phyloP scores from a whole-genome alignment of 306 rosid species.

The Erythrophleum fordii region DNA sequence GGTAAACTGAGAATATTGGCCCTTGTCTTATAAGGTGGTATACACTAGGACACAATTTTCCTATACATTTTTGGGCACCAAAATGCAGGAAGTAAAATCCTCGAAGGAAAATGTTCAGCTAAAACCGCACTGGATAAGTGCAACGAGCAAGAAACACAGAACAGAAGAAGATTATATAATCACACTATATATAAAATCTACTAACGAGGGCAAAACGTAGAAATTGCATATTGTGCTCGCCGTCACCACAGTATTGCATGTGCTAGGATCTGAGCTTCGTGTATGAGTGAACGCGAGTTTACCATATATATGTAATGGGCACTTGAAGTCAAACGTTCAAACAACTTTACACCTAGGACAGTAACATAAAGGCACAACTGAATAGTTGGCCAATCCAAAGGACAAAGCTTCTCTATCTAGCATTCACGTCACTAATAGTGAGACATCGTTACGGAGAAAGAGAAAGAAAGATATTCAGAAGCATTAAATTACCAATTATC shows the following conservation, averaged over 20 bases:
- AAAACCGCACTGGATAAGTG: neutral
- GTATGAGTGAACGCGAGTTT: constrained; percentile 13
- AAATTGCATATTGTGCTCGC: neutral
- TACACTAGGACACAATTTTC: neutral
- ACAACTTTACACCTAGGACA: constrained; percentile 44
- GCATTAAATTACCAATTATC: constrained; percentile 40
- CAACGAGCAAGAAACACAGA: neutral
- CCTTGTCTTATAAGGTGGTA: neutral
- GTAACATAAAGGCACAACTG: constrained; percentile 35
- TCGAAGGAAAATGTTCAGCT: neutral
- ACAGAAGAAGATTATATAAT: neutral
- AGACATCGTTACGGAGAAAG: neutral
- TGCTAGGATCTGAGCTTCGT: constrained; percentile 5
- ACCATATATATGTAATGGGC: constrained; percentile 3
- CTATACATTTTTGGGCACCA: neutral
- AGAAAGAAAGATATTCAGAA: neutral
- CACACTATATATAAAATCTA: neutral
- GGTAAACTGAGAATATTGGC: neutral
- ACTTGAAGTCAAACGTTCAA: constrained; percentile 41
- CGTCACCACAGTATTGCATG: constrained; percentile 38
- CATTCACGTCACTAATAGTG: constrained; percentile 23
- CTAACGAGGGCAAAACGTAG: constrained; percentile 22
- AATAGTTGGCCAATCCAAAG: constrained; percentile 37
- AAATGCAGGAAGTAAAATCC: neutral
- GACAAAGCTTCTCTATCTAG: constrained; percentile 11